Evolutionary conservation across 176 grass and related monocot species (phyloP), one percentile per base, ranked within the genome.

Genomic region (Ananas comosus): DNA sequence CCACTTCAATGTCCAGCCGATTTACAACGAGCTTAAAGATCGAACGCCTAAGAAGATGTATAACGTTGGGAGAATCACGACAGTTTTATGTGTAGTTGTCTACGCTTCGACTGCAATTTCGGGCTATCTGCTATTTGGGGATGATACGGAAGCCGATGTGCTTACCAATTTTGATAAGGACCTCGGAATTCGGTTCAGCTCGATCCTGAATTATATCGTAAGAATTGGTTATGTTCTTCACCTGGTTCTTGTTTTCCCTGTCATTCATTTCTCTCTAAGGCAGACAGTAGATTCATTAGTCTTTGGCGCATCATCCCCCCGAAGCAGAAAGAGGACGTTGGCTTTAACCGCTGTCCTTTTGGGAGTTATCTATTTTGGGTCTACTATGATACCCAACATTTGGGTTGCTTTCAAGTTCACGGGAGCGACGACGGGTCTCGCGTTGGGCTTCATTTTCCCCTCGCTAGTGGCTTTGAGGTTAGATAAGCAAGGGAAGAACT

Each of bases 321-420:
- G 74, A 51, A 93, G 72, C 75, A 93, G 78, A 70, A 99, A 88
- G 77, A 90, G 72, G 75, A 87, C 65, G 23, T 66, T 91, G 12
- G 27, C 71, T n/a, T 69, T 99, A 83, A 99, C 94, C 12, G 82
- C 74, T 48, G 79, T 93, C n/a, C 82, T 99, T 22, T 71, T 99
- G 52, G 80, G 74, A 0, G 72, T 91, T 58, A 80, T 99, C 64
- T 99, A 93, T 74, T 90, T 99, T 0, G 94, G 87, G 1, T 99
- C 94, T 0, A 99, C 89, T 11, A 88, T 80, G 51, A 93, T 99
- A 84, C 94, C 94, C 42, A 99, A 88, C 65, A 99, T 99, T 64
- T 99, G 94, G 94, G 88, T 93, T 42, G 89, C 89, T 69, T 99
- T 99, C 76, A 99, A 93, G 80, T 99, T 99, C 64, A 93, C 94